Evolutionary conservation across 371 early-diverging fungal genomes (phyloP).

Genomic region (Actinomortierella wolfii): DNA sequence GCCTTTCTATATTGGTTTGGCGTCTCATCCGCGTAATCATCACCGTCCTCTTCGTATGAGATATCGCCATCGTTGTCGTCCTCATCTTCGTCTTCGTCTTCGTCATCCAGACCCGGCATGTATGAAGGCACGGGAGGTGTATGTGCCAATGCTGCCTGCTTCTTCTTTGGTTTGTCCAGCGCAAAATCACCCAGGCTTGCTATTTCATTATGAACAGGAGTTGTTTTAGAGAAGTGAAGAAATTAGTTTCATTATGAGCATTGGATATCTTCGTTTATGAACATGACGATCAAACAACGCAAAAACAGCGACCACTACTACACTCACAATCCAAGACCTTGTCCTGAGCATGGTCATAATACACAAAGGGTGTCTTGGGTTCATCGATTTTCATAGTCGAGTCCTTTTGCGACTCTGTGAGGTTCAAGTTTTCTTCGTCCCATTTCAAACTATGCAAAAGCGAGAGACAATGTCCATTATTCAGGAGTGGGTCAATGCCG

Average conservation of each 20-base stretch:
- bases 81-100: constrained; percentile 53
- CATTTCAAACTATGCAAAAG: constrained; percentile 69
- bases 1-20: constrained; percentile 14
- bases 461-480: not conserved
- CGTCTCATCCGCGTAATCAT: constrained; percentile 49
- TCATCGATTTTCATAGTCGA: constrained; percentile 96
- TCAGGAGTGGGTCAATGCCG: no score
- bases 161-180: constrained; percentile 30
- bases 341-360: constrained; percentile 83
- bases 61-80: constrained; percentile 53
- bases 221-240: no score
- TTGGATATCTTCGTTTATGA: not conserved
- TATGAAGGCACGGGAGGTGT: constrained; percentile 38
- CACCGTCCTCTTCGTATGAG: constrained; percentile 16
- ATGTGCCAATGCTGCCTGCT: constrained; percentile 34
- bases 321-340: constrained; percentile 53
- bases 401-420: constrained; percentile 90
- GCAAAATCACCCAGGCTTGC: constrained; percentile 22
- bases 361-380: constrained; percentile 95
- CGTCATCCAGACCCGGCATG: constrained; percentile 20
- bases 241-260: not conserved
- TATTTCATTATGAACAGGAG: not conserved
- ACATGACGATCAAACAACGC: constrained; percentile 4
- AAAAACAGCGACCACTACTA: not conserved
- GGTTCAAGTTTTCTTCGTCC: constrained; percentile 94